Base-by-base conservation (phyloP, 148 eudicot genomes). In the Fagopyrum homotropicum region DNA sequence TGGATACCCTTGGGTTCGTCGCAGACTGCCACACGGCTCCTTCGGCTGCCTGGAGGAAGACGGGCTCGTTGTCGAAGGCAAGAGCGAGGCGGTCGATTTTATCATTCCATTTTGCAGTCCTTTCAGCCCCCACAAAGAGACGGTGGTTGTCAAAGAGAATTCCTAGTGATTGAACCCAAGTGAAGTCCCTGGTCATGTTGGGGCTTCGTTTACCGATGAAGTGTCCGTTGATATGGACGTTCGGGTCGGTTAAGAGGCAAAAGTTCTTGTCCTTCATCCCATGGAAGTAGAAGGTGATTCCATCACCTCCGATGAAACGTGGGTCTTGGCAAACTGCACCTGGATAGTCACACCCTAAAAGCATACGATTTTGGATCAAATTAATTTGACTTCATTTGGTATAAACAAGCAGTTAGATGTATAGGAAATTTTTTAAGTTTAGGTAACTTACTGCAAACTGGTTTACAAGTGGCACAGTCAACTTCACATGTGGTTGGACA, bases 161-260 rank as follows among this genome's bases (percentile, higher is more conserved):
- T 43, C 84, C 91, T 61, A 87, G 73, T 76, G 93, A 75, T 56
- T 89, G 88, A 2, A 87, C 91, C 93, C 93, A 89, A 1, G 93
- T 89, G 82, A 89, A 89, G 87, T 89, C 93, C 4, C 89, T 56
- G 0, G 79, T 76, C 82, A 86, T 84, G 76, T 80, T 76, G 7
- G 84, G 29, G 74, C 84, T 85, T 50, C 84, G 73, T 59, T 79
- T 85, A 7, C 93, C 93, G 10, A 89, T 89, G 82, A 89, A 89
- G 76, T 86, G 93, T 12, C 84, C 93, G 77, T 89, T 89, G 55
- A 89, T 85, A 78, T 89, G 93, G 81, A 89, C 86, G 82, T 85
- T 89, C 22, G 82, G 60, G 77, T 89, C 86, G 7, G 93, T 35
- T 17, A 89, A 86, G 2, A 89, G 79, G 82, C 93, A 89, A 69